phyloP scores from a whole-genome alignment of 345 rosid genomes.

The Corchorus olitorius region DNA sequence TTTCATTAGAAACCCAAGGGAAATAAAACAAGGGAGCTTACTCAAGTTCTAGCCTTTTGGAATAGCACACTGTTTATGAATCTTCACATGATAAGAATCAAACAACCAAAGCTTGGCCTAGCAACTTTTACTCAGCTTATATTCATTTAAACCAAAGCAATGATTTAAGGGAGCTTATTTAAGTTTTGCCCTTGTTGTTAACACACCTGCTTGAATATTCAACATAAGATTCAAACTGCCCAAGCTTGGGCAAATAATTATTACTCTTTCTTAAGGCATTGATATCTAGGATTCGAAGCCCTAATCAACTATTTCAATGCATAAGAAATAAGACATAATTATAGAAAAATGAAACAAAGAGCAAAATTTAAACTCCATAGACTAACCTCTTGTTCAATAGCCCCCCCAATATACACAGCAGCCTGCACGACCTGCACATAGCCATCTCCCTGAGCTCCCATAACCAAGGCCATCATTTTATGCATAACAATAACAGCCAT shows the following conservation, averaged over 20 bases:
- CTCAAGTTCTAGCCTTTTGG: neutral
- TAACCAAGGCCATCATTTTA: constrained; percentile 84
- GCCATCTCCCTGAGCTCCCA: constrained; percentile 65
- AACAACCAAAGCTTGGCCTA: neutral
- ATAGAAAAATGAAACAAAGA: neutral
- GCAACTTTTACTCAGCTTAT: neutral
- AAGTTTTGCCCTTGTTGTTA: too few species aligned
- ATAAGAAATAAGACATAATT: neutral
- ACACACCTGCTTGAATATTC: too few species aligned
- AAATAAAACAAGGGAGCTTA: neutral
- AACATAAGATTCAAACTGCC: neutral
- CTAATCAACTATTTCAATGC: neutral
- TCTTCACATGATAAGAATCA: neutral
- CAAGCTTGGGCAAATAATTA: neutral
- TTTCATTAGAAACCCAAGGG: constrained; percentile 1
- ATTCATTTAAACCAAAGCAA: too few species aligned
- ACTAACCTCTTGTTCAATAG: constrained; percentile 88
- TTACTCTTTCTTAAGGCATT: neutral
- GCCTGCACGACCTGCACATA: constrained; percentile 87
- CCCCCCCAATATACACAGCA: constrained; percentile 77
- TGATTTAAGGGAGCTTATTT: too few species aligned
- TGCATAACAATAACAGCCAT: constrained; percentile 97
- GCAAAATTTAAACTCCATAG: constrained; percentile 4
- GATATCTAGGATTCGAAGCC: neutral
- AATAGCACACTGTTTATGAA: neutral